Evolutionary conservation across 2,329 filamentous ascomycete species (phyloP).

Genomic region (Penicillium sclerotiorum): DNA sequence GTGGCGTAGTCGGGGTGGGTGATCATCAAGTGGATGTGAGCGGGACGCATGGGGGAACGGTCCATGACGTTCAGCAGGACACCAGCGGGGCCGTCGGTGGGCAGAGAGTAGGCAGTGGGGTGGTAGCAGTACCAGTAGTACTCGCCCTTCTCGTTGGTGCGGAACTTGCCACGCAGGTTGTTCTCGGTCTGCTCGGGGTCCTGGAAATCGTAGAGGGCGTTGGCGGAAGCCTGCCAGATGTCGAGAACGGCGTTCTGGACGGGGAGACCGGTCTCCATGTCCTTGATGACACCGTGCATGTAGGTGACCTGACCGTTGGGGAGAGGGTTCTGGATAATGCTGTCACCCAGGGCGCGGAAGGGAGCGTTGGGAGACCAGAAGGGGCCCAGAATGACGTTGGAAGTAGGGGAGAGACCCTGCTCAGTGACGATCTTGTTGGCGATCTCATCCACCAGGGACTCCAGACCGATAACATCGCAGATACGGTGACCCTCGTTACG

Average conservation of each 20-base stretch:
- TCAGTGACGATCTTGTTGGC: constrained; percentile 68
- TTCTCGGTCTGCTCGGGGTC: constrained; percentile 72
- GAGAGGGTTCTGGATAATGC: constrained; percentile 66
- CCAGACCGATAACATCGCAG: constrained; percentile 72
- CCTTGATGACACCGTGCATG: constrained; percentile 70
- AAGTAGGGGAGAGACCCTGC: constrained; percentile 66
- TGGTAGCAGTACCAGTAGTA: constrained; percentile 73
- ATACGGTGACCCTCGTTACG: constrained; percentile 75
- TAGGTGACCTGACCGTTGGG: constrained; percentile 60
- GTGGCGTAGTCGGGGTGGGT: constrained; percentile 60
- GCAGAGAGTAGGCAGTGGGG: constrained; percentile 72
- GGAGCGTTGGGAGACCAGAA: constrained; percentile 78
- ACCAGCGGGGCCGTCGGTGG: constrained; percentile 63
- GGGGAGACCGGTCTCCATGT: constrained; percentile 66
- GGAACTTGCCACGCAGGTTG: constrained; percentile 78
- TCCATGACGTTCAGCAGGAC: constrained; percentile 57
- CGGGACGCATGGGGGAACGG: constrained; percentile 63
- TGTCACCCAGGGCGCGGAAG: constrained; percentile 67
- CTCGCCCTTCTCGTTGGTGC: constrained; percentile 67
- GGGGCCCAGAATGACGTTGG: constrained; percentile 73
- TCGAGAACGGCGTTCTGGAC: constrained; percentile 71
- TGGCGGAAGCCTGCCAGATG: constrained; percentile 76
- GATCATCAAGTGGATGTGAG: constrained; percentile 63
- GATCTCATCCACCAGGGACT: constrained; percentile 78
- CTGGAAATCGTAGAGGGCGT: constrained; percentile 76